Base-by-base conservation (phyloP, 768 basidiomycete species). In the Podaxis pistillaris region DNA sequence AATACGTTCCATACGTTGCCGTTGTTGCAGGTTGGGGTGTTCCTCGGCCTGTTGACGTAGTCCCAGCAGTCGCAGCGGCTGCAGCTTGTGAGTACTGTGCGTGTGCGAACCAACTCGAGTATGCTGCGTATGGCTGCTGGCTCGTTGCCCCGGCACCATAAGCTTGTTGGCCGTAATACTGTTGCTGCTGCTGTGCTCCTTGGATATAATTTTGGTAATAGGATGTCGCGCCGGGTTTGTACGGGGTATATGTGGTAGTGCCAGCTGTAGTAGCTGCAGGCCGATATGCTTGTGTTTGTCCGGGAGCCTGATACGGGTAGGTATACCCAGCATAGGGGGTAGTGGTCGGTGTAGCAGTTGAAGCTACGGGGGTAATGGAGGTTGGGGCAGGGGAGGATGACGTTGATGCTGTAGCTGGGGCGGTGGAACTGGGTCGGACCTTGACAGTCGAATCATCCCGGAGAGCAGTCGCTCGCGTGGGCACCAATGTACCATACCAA, bases 361-460 rank as follows among this genome's bases (percentile, higher is more conserved):
- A 64, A 53, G 71, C 60, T 40, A 72, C 60, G 37, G 75, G 65
- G 17, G 69, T 63, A 33, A 66, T 60, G 36, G 74, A 61, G 28
- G 71, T 64, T 37, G 72, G 62, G 3, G 73, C 60, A 0, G 73
- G 65, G 5, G 70, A 63, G 4, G 66, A 59, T 33, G 66, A 56
- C 5, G 74, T 58, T 3, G 78, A 69, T 15, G 74, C 69, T 9
- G 75, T 66, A 24, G 74, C 68, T 47, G 76, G 67, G 15, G 77
- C 71, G 56, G 75, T 60, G 52, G 78, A 64, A 46, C 73, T 64
- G 8, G 71, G 66, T 3, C 80, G 76, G 1, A 91, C 81, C 73
- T 86, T 87, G 50, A 92, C 75, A 1, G 91, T 94, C 3, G 84
- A 81, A 69, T 93, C 86, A 71, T 93, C 91, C 17, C 87, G 85